Base-by-base conservation (phyloP, 306 rosid species). In the Trifolium fragiferum region DNA sequence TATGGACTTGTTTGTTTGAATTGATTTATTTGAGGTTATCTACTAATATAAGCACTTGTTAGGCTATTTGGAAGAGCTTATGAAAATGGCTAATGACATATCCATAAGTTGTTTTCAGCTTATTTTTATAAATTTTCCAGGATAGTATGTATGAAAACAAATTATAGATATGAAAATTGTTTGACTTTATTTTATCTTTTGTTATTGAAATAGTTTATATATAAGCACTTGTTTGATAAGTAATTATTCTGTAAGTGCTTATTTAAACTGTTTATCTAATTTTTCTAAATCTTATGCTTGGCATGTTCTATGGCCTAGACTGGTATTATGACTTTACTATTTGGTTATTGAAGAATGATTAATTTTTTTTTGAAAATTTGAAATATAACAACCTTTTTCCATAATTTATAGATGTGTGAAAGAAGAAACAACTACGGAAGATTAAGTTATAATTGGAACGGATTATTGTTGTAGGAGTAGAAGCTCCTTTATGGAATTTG, bases 401-500 rank as follows among this genome's bases (percentile, higher is more conserved):
- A 7, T 76, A 47, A 66, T 78, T 38, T 49, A 35, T 76, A 91
- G 97, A 80, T 87, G 95, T 83, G 82, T 75, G 90, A 87, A 73
- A 83, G 78, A 79, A 83, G 69, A 80, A 11, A 73, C 79, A 68
- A 49, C 78, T 77, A 19, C 64, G 62, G 53, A 21, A 76, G 81
- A 57, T 82, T 77, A 72, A 80, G 73, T 74, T 79, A 75, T 57
- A 79, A 58, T 46, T 30, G 76, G 79, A 73, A 76, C 19, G 50
- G 81, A 74, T 69, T 65, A 70, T 65, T 64, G 59, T 82, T 64
- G 59, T 82, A 80, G 85, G 73, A 79, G 80, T 86, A 86, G 58
- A 74, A 79, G 73, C 53, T 76, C 62, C 88, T 91, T 82, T 78
- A 93, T 93, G 98, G 97, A 87, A 87, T 82, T 86, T 84, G 90